Evolutionary conservation across 2,329 filamentous ascomycete genomes (phyloP).

Genomic region (Monosporascus sp.): DNA sequence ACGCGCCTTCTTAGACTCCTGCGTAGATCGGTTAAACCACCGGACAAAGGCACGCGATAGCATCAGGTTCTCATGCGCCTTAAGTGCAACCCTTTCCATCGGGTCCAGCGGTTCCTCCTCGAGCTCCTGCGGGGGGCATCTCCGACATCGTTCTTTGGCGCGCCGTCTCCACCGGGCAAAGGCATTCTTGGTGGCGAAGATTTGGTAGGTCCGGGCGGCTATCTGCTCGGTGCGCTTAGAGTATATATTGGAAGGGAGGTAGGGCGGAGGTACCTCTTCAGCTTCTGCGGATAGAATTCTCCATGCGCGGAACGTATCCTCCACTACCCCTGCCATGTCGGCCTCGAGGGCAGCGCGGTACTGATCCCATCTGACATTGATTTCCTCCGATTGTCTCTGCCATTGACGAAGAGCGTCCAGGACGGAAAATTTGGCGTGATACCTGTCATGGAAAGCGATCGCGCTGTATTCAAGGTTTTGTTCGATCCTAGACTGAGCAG

Average conservation of each 20-base stretch:
- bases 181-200: conserved; percentile 18
- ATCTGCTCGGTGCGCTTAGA: conserved; percentile 26
- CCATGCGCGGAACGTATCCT: conserved; percentile 21
- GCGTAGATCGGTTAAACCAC: conserved; percentile 26
- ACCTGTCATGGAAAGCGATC: conserved; percentile 19
- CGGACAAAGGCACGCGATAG: conserved; percentile 24
- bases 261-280: conserved; percentile 12
- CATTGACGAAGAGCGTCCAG: conserved; percentile 20
- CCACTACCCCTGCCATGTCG: conserved; percentile 16
- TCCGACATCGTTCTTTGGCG: conserved; percentile 12
- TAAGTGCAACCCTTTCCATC: conserved; percentile 22
- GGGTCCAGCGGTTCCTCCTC: conserved; percentile 15
- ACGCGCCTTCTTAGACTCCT: conserved; percentile 23
- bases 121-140: conserved; percentile 7
- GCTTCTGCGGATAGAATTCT: conserved; percentile 18
- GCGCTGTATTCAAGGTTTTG: conserved; percentile 18
- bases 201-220: conserved; percentile 22
- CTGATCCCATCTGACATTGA: conserved; percentile 15
- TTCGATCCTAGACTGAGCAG: conserved; percentile 12
- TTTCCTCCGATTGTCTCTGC: conserved; percentile 20
- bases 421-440: conserved; percentile 19
- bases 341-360: conserved; percentile 19
- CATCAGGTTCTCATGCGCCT: conserved; percentile 22
- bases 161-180: conserved; percentile 20
- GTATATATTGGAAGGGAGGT: conserved; percentile 21